Evolutionary conservation across 2,329 filamentous ascomycete species (phyloP), one percentile per base, ranked within the genome.

Genomic region (Talaromyces sp.): DNA sequence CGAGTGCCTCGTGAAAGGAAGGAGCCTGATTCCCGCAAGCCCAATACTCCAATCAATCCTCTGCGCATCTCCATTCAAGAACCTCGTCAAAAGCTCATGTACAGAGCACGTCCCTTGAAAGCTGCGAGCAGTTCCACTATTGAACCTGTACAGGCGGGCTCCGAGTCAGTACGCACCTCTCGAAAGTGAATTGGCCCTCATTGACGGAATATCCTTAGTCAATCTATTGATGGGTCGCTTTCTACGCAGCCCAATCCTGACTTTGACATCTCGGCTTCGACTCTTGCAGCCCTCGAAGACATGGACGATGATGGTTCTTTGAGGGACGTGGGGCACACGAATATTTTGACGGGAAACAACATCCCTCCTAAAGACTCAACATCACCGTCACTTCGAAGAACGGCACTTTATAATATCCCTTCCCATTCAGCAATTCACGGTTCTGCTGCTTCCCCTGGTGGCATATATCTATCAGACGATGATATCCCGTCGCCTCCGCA

Each of bases 81-180:
- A 55, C 75, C 76, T 8, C 73, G 77, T 14, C 74, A 67, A n/a
- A 79, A 79, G 60, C 60, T 80, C 31, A 75, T 79, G 71, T 79
- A 78, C 62, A 69, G 68, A 57, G 74, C 73, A 24, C 63, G 77
- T 32, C 72, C 73, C 10, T 26, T 51, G 19, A 60, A 51, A 49
- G 50, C 58, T 50, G 29, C 57, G 29, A 60, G 32, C 61, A 51
- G 35, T 24, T 49, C 32, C 53, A 56, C 17, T 3, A 11, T 53
- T 17, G 54, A 58, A 19, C 58, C 64, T 53, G 55, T n/a, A 50
- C 65, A 53, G 35, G 32, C 41, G 52, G 59, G 56, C 11, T 58
- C 64, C 59, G 66, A 69, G 71, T 73, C 62, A 73, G 72, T 74
- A 71, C 59, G 64, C 69, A 26, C 51, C 55, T 60, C 31, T 59